Evolutionary conservation across 2,329 filamentous ascomycete species (phyloP).

Genomic region (Teratosphaeria destructans): DNA sequence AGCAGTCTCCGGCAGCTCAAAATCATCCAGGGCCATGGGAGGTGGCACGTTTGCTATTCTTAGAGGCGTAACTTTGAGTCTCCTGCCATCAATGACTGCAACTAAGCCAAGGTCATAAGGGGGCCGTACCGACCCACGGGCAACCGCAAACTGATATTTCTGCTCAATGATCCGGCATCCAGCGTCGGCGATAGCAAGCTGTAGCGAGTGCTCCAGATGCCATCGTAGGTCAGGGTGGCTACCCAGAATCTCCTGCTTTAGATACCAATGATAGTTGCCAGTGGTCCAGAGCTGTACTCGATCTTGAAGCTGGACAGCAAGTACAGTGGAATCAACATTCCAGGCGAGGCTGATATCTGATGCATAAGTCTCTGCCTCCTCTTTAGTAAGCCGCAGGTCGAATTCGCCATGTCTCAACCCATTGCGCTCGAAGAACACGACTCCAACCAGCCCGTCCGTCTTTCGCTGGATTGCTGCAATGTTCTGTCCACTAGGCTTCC

Average conservation of each 20-base stretch:
- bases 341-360: slow-evolving; percentile 61
- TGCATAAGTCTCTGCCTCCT: slow-evolving; percentile 45
- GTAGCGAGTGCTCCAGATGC: slow-evolving; percentile 78
- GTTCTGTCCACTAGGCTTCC: slow-evolving; percentile 82
- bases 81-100: slow-evolving; percentile 73
- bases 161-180: slow-evolving; percentile 19
- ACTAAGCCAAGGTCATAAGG: slow-evolving; percentile 60
- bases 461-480: slow-evolving; percentile 74
- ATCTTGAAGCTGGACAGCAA: slow-evolving; percentile 67
- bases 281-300: slow-evolving; percentile 90
- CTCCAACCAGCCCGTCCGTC: slow-evolving; percentile 53
- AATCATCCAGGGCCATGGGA: slow-evolving; percentile 77
- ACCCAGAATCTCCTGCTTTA: slow-evolving; percentile 71
- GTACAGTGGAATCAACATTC: slow-evolving; percentile 85
- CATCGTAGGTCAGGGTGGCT: slow-evolving; percentile 38
- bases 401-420: slow-evolving; percentile 96
- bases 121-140: slow-evolving; percentile 57
- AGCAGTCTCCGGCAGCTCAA: slow-evolving; percentile 51
- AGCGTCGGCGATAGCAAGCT: slow-evolving; percentile 38
- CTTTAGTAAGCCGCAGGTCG: slow-evolving; percentile 56
- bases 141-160: slow-evolving; percentile 58
- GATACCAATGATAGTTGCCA: slow-evolving; percentile 95
- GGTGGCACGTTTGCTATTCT: slow-evolving; percentile 77
- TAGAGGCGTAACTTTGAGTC: slow-evolving; percentile 75
- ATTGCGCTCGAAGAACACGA: slow-evolving; percentile 94